Percentiles rank a stretch among this genome's conserved stretches.
Conservation (phyloP, 768 basidiomycete genomes). For the Epithele typhae region DNA sequence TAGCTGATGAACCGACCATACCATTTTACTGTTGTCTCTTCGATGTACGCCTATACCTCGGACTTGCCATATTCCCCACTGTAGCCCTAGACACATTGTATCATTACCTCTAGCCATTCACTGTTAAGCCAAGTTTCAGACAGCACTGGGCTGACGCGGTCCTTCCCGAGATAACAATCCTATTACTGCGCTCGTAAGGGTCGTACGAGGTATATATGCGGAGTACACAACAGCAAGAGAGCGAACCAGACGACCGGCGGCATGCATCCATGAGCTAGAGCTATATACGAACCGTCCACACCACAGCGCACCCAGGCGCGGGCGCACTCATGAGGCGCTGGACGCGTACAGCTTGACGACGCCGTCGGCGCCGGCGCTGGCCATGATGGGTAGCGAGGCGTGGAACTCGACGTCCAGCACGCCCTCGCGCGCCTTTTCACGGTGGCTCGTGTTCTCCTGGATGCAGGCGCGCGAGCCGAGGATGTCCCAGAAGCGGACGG, state of each 20-base stretch:
- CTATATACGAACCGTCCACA: background rate
- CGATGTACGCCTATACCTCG: no score
- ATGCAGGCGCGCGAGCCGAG: conserved; percentile 74
- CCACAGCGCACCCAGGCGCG: background rate
- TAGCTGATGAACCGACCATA: no score
- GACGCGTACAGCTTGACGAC: conserved; percentile 89
- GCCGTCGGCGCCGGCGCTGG: conserved; percentile 94
- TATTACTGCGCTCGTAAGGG: conserved; percentile 20
- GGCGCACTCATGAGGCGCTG: conserved; percentile 45
- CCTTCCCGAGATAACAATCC: conserved; percentile 13
- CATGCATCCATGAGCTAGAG: background rate
- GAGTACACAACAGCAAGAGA: background rate
- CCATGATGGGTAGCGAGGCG: conserved; percentile 79
- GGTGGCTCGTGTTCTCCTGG: conserved; percentile 87
- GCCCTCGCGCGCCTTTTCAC: conserved; percentile 87
- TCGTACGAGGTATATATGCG: conserved; percentile 10
- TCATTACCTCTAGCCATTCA: conserved; percentile 15
- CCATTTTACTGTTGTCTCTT: no score
- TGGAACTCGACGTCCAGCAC: conserved; percentile 87
- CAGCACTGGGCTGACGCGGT: no score
- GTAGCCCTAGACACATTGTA: conserved; percentile 35
- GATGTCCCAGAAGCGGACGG: conserved; percentile 92
- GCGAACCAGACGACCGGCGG: background rate
- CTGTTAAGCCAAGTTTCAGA: no score
- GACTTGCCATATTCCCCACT: conserved; percentile 7